Conservation (phyloP, 106 monocot genomes). For the Dendrobium huoshanense region DNA sequence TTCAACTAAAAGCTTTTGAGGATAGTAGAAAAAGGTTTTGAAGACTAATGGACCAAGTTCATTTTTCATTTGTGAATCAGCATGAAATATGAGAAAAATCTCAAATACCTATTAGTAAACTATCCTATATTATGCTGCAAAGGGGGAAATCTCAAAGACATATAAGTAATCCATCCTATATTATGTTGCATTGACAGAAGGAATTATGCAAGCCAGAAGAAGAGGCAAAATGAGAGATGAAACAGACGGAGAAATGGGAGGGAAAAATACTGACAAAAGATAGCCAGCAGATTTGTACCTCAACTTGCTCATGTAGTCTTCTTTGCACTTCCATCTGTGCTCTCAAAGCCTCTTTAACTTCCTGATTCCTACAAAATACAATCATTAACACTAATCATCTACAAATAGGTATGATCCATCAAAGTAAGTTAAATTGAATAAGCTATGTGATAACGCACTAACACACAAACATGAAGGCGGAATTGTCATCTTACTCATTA, state of each 20-base stretch:
- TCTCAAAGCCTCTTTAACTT: conserved; percentile 93
- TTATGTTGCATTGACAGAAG: background rate
- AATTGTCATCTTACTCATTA: conserved; percentile 67
- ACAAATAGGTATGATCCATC: background rate
- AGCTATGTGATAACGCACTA: background rate
- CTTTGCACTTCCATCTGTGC: conserved; percentile 96
- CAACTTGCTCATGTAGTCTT: conserved; percentile 92
- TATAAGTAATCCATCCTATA: background rate
- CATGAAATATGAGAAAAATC: background rate
- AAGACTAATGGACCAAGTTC: background rate
- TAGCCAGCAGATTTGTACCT: conserved; percentile 40
- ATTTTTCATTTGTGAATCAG: background rate
- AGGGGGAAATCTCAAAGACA: background rate
- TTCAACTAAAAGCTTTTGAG: background rate
- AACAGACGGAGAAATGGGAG: background rate
- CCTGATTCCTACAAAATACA: conserved; percentile 51
- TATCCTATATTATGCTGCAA: background rate
- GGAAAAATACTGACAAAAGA: background rate
- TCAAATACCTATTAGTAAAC: background rate
- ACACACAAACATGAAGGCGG: background rate
- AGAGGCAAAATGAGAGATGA: background rate
- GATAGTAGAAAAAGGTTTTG: background rate
- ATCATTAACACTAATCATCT: background rate
- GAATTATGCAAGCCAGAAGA: background rate
- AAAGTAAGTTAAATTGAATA: background rate